phyloP scores from a whole-genome alignment of 192 early-diverging fungal species.

The Pilobolus umbonatus region DNA sequence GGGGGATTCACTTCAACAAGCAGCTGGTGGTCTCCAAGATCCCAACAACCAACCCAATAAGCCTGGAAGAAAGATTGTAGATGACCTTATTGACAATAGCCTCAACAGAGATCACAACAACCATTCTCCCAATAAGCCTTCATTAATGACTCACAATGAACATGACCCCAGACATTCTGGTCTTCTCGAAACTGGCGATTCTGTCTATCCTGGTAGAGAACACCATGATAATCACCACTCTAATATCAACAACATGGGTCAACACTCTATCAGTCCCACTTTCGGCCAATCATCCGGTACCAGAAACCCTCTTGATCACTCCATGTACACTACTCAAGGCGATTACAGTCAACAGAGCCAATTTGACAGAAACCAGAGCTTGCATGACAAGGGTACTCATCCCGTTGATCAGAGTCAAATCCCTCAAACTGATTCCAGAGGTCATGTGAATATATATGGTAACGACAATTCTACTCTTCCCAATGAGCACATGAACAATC shows the following conservation, averaged over 20 bases:
- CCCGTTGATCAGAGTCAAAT: too few species aligned
- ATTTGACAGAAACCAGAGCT: too few species aligned
- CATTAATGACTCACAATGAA: background rate
- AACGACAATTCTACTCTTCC: too few species aligned
- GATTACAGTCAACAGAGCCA: too few species aligned
- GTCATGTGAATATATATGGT: too few species aligned
- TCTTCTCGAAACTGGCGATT: constrained; percentile 10
- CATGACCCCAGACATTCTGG: constrained; percentile 3
- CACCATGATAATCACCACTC: background rate
- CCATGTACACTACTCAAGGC: too few species aligned
- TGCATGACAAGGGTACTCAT: too few species aligned
- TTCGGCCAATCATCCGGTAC: too few species aligned
- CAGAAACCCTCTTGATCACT: too few species aligned
- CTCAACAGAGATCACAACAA: too few species aligned
- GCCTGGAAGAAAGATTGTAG: background rate
- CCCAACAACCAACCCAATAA: background rate
- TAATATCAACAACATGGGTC: background rate
- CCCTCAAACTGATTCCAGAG: too few species aligned
- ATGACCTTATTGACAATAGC: background rate
- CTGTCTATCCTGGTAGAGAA: constrained; percentile 1
- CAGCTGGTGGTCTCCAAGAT: constrained; percentile 11
- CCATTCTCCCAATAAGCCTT: background rate
- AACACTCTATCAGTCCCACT: background rate
- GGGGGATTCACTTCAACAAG: constrained; percentile 23
- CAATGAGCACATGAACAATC: too few species aligned